Percentiles rank a stretch among this genome's conserved stretches.
Conservation (phyloP, 768 basidiomycete genomes). For the Tylopilus balloui region DNA sequence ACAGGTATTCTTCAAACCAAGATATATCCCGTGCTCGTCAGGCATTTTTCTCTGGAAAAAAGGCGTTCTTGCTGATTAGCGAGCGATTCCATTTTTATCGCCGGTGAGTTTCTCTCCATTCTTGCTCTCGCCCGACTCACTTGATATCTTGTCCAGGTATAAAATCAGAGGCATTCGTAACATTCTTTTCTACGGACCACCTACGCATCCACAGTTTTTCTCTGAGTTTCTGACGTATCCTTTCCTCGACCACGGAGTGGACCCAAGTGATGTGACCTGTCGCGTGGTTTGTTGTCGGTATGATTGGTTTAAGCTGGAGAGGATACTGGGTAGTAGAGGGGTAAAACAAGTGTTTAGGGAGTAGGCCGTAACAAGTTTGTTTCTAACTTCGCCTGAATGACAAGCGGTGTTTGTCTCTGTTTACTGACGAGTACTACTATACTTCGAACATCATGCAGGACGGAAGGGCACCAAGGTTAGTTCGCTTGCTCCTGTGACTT, state of each 20-base stretch:
- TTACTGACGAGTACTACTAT: not conserved
- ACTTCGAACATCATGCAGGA: slow-evolving; percentile 56
- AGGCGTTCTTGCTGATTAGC: slow-evolving; percentile 82
- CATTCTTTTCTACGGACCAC: slow-evolving; percentile 88
- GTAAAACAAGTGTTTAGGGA: slow-evolving; percentile 14
- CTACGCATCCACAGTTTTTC: slow-evolving; percentile 89
- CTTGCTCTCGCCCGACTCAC: not conserved
- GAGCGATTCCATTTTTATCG: slow-evolving; percentile 99
- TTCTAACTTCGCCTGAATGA: too few species aligned
- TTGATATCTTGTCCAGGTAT: slow-evolving; percentile 51
- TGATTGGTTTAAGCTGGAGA: slow-evolving; percentile 83
- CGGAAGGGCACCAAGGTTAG: slow-evolving; percentile 74
- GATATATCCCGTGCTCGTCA: slow-evolving; percentile 93
- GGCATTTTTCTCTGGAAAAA: slow-evolving; percentile 85
- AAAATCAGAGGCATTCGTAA: slow-evolving; percentile 91
- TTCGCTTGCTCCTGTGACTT: slow-evolving; percentile 2
- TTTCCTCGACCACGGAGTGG: slow-evolving; percentile 87
- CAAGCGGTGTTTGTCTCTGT: slow-evolving; percentile 23
- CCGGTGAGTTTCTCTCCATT: slow-evolving; percentile 41
- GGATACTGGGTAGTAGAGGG: slow-evolving; percentile 46
- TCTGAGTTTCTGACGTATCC: slow-evolving; percentile 86
- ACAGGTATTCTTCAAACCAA: slow-evolving; percentile 86
- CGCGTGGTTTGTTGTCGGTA: slow-evolving; percentile 82
- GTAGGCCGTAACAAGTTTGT: not conserved
- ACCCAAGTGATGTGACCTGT: slow-evolving; percentile 78